Percentiles rank a stretch among this genome's conserved stretches.
Conservation (phyloP, 2,329 filamentous ascomycete species). For the Aspergillus fructus region DNA sequence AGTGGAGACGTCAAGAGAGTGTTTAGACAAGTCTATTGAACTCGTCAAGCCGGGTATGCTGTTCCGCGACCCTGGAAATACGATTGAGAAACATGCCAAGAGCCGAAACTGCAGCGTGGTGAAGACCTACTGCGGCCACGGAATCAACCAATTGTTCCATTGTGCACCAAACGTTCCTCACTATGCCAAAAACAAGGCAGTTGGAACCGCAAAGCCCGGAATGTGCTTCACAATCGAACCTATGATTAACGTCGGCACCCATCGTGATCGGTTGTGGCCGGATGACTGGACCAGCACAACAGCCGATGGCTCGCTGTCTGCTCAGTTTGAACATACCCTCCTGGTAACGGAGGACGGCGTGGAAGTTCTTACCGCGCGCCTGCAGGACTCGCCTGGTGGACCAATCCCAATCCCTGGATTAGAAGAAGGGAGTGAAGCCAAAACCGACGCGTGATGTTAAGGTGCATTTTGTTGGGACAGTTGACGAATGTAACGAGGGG, state of each 20-base stretch:
- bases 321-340: slow-evolving; percentile 91
- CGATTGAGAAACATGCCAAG: slow-evolving; percentile 95
- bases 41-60: slow-evolving; percentile 89
- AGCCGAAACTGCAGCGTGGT: slow-evolving; percentile 82
- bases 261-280: slow-evolving; percentile 93
- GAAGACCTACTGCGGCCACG: slow-evolving; percentile 93
- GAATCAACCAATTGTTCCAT: slow-evolving; percentile 92
- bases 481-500: slow-evolving; percentile 12
- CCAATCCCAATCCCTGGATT: slow-evolving; percentile 58
- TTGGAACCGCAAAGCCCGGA: slow-evolving; percentile 87
- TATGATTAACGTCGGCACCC: slow-evolving; percentile 92
- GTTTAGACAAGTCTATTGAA: slow-evolving; percentile 85
- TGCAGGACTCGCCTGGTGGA: slow-evolving; percentile 72
- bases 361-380: slow-evolving; percentile 74
- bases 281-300: slow-evolving; percentile 99
- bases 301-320: slow-evolving; percentile 81
- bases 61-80: slow-evolving; percentile 89
- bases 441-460: slow-evolving; percentile 21
- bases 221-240: slow-evolving; percentile 99
- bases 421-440: slow-evolving; percentile 18
- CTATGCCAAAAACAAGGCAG: slow-evolving; percentile 97
- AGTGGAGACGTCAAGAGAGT: slow-evolving; percentile 85
- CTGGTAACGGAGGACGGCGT: slow-evolving; percentile 80
- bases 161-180: slow-evolving; percentile 91
- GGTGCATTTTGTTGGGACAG: slow-evolving; percentile 5